Evolutionary conservation across 768 basidiomycete genomes (phyloP).

Genomic region (Lentinula detonsa): DNA sequence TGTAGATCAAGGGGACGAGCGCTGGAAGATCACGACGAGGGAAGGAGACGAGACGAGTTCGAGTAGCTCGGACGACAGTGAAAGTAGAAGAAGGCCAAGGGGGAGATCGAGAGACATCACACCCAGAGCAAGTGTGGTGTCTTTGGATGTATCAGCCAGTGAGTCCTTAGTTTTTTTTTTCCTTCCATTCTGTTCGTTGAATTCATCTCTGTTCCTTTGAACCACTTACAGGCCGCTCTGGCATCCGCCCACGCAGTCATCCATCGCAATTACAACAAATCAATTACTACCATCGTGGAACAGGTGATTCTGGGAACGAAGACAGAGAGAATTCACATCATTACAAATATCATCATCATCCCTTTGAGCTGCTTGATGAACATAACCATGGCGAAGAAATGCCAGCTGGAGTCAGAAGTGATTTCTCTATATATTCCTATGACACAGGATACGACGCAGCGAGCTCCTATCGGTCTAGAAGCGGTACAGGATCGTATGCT

Average conservation of each 20-base stretch:
- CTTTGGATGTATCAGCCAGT: neutral
- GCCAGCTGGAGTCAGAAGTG: neutral
- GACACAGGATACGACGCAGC: neutral
- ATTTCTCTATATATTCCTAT: neutral
- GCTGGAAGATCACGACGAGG: neutral
- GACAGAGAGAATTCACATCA: neutral
- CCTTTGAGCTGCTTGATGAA: neutral
- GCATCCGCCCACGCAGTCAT: constrained; percentile 1
- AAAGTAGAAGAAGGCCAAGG: neutral
- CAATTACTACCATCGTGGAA: constrained; percentile 3
- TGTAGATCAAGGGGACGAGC: neutral
- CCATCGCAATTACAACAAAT: constrained; percentile 1
- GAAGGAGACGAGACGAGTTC: constrained; percentile 3
- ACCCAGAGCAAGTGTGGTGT: neutral
- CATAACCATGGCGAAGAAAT: neutral
- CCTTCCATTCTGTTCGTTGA: neutral
- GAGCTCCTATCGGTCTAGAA: neutral
- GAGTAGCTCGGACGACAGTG: neutral
- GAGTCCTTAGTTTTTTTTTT: neutral
- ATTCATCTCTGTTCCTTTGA: neutral
- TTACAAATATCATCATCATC: neutral
- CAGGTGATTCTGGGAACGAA: neutral
- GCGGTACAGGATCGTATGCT: neutral
- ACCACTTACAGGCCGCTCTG: neutral
- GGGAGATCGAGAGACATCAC: neutral